These are phyloP conservation scores for Pisolithus thermaeus DNA, from an alignment of 1,284 basidiomycete species.

Conservation along the genomic window DNA sequence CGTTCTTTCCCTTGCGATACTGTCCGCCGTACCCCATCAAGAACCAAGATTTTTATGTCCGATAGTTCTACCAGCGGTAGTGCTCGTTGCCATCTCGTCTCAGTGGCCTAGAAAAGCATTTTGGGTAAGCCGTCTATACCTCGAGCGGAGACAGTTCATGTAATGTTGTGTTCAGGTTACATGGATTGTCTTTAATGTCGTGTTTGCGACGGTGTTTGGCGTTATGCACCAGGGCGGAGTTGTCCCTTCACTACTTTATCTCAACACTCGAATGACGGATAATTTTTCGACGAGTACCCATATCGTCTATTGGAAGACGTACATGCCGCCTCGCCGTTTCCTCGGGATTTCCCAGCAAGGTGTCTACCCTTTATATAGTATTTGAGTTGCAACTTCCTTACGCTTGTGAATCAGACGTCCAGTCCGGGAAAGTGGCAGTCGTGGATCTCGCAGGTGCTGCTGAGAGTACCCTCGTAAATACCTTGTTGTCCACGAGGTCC, in stretches of 20 bases:
- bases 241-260: slow-evolving; percentile 33
- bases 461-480: slow-evolving; percentile 12
- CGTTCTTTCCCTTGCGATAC: slow-evolving; percentile 22
- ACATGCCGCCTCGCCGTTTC: slow-evolving; percentile 35
- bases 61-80: slow-evolving; percentile 30
- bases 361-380: slow-evolving; percentile 3
- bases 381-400: slow-evolving; percentile 1
- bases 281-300: slow-evolving; percentile 6
- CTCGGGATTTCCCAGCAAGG: slow-evolving; percentile 26
- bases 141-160: neutral
- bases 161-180: slow-evolving; percentile 14
- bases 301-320: slow-evolving; percentile 39
- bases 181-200: slow-evolving; percentile 30
- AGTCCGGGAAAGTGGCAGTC: slow-evolving; percentile 11
- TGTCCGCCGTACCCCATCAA: slow-evolving; percentile 36
- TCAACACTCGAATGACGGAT: slow-evolving; percentile 22
- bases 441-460: slow-evolving; percentile 26
- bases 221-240: slow-evolving; percentile 38
- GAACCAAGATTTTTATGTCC: slow-evolving; percentile 38
- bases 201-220: slow-evolving; percentile 30
- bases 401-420: slow-evolving; percentile 13
- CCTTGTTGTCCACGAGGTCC: slow-evolving; percentile 12
- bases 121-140: slow-evolving; percentile 25
- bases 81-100: slow-evolving; percentile 25
- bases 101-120: slow-evolving; percentile 25